phyloP scores from a whole-genome alignment of 805 yeast species.

The Zygosaccharomyces pseudorouxii region DNA sequence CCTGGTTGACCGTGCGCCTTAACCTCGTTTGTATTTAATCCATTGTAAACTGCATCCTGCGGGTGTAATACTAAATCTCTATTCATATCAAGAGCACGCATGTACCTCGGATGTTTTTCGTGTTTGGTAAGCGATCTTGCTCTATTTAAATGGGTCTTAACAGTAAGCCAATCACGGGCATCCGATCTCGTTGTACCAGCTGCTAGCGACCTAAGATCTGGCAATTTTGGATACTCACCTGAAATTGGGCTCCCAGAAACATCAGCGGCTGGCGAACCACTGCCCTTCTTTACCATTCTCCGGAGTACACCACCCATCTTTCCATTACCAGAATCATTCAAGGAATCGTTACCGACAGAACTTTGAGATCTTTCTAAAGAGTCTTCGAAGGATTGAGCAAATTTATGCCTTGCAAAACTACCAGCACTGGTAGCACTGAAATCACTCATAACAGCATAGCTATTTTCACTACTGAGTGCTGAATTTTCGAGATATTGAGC shows the following conservation, averaged over 20 bases:
- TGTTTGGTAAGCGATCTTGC: slow-evolving; percentile 61
- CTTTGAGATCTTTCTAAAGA: slow-evolving; percentile 27
- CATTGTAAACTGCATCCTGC: slow-evolving; percentile 41
- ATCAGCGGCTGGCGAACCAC: slow-evolving; percentile 23
- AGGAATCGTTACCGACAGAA: slow-evolving; percentile 5
- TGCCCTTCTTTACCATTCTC: slow-evolving; percentile 31
- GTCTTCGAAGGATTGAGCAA: slow-evolving; percentile 39
- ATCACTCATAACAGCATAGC: slow-evolving; percentile 50
- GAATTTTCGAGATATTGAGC: slow-evolving; percentile 52
- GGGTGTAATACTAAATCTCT: slow-evolving; percentile 64
- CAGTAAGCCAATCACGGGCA: slow-evolving; percentile 48
- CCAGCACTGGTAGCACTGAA: slow-evolving; percentile 89
- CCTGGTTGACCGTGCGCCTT: slow-evolving; percentile 32
- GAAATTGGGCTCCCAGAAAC: slow-evolving; percentile 20
- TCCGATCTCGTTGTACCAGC: slow-evolving; percentile 36
- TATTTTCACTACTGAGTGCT: slow-evolving; percentile 35
- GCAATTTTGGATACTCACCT: slow-evolving; percentile 28
- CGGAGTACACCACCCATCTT: slow-evolving; percentile 32
- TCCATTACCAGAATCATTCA: slow-evolving; percentile 26
- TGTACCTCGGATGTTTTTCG: slow-evolving; percentile 68
- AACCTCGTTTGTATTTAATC: slow-evolving; percentile 47
- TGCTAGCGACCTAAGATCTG: slow-evolving; percentile 26
- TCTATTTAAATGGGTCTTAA: slow-evolving; percentile 60
- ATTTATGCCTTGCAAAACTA: slow-evolving; percentile 69
- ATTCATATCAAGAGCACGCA: slow-evolving; percentile 54